Evolutionary conservation across 1,139 yeast genomes (phyloP), one percentile per base, ranked within the genome.

Genomic region (Diutina neorugosa): DNA sequence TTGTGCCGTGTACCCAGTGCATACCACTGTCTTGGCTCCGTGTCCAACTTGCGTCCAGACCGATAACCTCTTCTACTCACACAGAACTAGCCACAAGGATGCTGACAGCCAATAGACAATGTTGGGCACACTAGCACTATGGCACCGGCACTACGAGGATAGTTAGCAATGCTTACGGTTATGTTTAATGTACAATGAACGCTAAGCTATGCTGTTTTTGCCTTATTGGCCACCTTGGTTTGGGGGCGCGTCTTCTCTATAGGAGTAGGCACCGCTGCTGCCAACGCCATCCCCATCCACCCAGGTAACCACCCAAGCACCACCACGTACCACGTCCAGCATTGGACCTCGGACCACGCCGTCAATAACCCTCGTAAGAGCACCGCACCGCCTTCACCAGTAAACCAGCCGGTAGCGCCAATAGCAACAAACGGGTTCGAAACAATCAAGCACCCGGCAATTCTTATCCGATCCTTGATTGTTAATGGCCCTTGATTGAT

Each of bases 301-400:
- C 82, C 76, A 1, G 97, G 95, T 52, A 84, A 69, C 96, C 96
- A 90, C 0, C 90, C 85, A 46, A 85, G 70, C 52, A 82, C 73
- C 4, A 90, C 66, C 20, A 88, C 78, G 55, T 80, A 77, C 95
- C 96, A 89, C 0, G 96, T 87, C 94, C 96, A 89, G 57, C 87
- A 84, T 57, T 85, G 87, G 54, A 87, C 69, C 43, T 83, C 81
- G 41, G 71, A 64, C 86, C 93, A 87, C 1, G 90, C 81, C 27
- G 78, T 71, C 16, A 82, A 65, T 25, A 88, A 69, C 1, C 82
- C 81, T 34, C 67, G 64, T 59, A 78, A 67, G 52, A 85, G 56
- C 51, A 67, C 63, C 8, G 61, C 68, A 27, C 69, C 66, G 5
- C 56, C 58, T 20, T 57, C 55, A 51, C 53, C 70, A 46, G 50